phyloP scores from a whole-genome alignment of 805 yeast genomes.

The Alloascoidea hylecoeti region DNA sequence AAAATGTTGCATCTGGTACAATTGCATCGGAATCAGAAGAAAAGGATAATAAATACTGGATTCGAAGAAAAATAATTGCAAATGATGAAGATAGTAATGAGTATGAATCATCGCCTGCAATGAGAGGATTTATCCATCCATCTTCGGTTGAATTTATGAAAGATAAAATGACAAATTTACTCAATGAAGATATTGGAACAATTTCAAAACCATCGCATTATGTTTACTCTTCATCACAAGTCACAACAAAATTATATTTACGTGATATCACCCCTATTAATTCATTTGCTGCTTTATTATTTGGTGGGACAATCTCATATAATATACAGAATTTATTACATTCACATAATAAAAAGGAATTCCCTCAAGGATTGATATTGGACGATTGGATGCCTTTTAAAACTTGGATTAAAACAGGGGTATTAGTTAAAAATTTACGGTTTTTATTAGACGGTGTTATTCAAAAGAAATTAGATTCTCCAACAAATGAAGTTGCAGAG shows the following conservation, averaged over 20 bases:
- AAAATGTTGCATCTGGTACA: slow-evolving; percentile 62
- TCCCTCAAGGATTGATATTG: slow-evolving; percentile 67
- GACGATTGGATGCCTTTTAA: slow-evolving; percentile 84
- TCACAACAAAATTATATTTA: slow-evolving; percentile 55
- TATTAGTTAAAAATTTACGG: slow-evolving; percentile 60
- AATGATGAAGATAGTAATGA: slow-evolving; percentile 11
- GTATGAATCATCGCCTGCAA: slow-evolving; percentile 31
- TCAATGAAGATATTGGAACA: slow-evolving; percentile 4
- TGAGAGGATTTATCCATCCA: slow-evolving; percentile 77
- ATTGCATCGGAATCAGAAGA: slow-evolving; percentile 82
- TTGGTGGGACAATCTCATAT: slow-evolving; percentile 63
- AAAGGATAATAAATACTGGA: slow-evolving; percentile 55
- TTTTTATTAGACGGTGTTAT: slow-evolving; percentile 52
- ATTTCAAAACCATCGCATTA: not conserved
- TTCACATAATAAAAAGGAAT: slow-evolving; percentile 29
- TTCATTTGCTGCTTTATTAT: slow-evolving; percentile 56
- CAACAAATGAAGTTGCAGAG: slow-evolving; percentile 17
- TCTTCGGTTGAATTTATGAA: slow-evolving; percentile 59
- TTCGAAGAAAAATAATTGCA: slow-evolving; percentile 43
- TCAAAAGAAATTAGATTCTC: slow-evolving; percentile 41
- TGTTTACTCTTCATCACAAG: slow-evolving; percentile 53
- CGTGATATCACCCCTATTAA: slow-evolving; percentile 73
- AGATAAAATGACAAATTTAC: slow-evolving; percentile 19
- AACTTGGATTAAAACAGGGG: slow-evolving; percentile 93
- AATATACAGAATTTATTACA: slow-evolving; percentile 21